These are phyloP conservation scores for Alternaria triticimaculans DNA, from an alignment of 2,329 filamentous ascomycete genomes.

Conservation along the genomic window DNA sequence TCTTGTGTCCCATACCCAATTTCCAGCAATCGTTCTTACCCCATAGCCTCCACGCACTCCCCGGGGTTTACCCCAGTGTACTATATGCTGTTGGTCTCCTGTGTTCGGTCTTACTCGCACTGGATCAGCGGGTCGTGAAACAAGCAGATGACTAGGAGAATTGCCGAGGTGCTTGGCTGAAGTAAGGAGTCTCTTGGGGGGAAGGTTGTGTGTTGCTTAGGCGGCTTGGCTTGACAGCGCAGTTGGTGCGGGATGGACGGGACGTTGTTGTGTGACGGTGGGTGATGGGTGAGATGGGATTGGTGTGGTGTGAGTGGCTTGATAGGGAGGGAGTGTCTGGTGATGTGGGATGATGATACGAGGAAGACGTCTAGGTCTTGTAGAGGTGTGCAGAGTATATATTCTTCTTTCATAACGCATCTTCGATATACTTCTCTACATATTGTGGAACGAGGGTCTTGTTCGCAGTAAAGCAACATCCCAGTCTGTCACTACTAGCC, in stretches of 20 bases:
- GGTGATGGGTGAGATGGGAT: background rate
- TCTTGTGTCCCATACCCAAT: no score
- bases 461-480: background rate
- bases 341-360: background rate
- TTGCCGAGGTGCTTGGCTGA: conserved; percentile 14
- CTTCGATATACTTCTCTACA: background rate
- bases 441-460: background rate
- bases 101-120: background rate
- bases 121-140: conserved; percentile 12
- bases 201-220: conserved; percentile 12
- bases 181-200: background rate
- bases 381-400: background rate
- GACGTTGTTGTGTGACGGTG: conserved; percentile 2
- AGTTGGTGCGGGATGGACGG: background rate
- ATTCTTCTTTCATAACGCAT: no score
- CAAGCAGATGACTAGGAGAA: background rate
- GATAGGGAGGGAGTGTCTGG: background rate
- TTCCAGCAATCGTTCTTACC: background rate
- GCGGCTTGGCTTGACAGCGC: conserved; percentile 2
- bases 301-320: background rate
- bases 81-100: background rate
- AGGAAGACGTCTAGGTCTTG: background rate
- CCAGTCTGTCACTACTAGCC: background rate
- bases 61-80: background rate
- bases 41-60: background rate